These are phyloP conservation scores for Aspergillus terreus DNA, from an alignment of 2,329 filamentous ascomycete species.

Conservation along the genomic window DNA sequence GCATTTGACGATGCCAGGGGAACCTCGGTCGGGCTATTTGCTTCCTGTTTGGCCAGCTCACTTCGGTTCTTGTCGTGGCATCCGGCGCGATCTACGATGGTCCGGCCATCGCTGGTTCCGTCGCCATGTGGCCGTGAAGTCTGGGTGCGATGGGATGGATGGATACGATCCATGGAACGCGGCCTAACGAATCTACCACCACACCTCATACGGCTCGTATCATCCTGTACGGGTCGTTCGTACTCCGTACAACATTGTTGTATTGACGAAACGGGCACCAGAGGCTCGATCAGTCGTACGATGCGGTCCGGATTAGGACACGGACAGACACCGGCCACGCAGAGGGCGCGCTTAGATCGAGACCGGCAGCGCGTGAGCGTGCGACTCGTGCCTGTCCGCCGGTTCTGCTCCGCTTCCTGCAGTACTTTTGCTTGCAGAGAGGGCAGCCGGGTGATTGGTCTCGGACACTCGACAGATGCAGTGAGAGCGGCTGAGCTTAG, in stretches of 20 bases:
- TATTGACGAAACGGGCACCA: no score
- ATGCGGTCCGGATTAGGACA: background rate
- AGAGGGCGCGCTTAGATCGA: background rate
- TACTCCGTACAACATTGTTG: no score
- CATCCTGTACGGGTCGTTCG: background rate
- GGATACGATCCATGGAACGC: background rate
- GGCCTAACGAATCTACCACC: background rate
- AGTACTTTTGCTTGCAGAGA: background rate
- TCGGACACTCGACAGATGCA: background rate
- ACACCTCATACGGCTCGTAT: background rate
- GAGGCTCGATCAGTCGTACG: background rate
- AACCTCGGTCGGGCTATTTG: background rate
- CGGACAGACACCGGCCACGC: background rate
- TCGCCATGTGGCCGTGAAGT: constrained; percentile 1
- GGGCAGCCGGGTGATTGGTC: background rate
- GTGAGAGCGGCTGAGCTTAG: background rate
- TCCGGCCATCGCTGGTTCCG: constrained; percentile 2
- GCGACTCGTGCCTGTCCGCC: background rate
- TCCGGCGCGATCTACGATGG: background rate
- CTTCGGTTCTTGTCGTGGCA: background rate
- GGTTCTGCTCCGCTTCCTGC: background rate
- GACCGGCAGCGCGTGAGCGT: background rate
- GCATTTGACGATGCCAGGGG: background rate
- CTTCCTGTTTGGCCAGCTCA: background rate
- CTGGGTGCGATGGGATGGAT: constrained; percentile 4